Conservation (phyloP, 345 rosid species). For the Excoecaria cochinchinensis region DNA sequence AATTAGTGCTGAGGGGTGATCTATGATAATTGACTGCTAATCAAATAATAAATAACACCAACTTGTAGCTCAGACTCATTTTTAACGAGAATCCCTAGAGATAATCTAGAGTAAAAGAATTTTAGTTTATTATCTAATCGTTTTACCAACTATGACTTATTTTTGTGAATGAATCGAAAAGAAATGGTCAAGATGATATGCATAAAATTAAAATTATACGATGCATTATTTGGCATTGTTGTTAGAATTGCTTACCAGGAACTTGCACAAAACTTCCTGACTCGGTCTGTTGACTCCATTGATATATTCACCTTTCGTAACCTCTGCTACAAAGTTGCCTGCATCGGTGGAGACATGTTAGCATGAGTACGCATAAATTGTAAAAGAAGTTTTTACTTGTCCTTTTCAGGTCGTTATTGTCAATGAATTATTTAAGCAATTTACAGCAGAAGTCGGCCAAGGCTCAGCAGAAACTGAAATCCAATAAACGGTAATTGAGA, state of each 20-base stretch:
- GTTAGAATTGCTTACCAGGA: not conserved
- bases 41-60: too few relatives aligned
- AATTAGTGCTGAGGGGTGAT: too few relatives aligned
- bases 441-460: not conserved
- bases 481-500: not conserved
- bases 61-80: too few relatives aligned
- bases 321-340: not conserved
- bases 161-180: too few relatives aligned
- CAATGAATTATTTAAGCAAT: not conserved
- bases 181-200: too few relatives aligned
- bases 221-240: too few relatives aligned
- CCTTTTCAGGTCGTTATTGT: not conserved
- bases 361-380: not conserved
- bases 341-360: not conserved
- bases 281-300: not conserved
- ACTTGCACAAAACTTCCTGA: not conserved
- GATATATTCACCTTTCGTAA: not conserved
- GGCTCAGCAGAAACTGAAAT: not conserved
- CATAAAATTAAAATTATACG: too few relatives aligned
- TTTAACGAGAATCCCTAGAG: too few relatives aligned
- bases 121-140: too few relatives aligned
- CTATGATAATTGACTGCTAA: too few relatives aligned
- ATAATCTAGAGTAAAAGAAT: too few relatives aligned
- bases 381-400: not conserved
- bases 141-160: too few relatives aligned